Base-by-base conservation (phyloP, 805 yeast genomes). In the Wickerhamomyces alni region DNA sequence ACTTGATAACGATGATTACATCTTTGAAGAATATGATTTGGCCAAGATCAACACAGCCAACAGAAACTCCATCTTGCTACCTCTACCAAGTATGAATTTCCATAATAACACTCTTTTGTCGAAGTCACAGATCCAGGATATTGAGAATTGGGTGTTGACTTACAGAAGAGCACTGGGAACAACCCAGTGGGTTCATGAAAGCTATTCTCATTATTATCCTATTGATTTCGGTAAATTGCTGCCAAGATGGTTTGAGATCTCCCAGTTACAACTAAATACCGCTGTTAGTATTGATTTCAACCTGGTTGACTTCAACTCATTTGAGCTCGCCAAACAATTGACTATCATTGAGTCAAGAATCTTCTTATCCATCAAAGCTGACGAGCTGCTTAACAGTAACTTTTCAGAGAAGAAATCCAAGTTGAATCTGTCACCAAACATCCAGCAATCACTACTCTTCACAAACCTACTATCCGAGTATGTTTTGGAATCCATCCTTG, bases 241-340 rank as follows among this genome's bases (percentile, higher is more conserved):
- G 33, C 75, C 70, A 39, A 69, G 71, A 42, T 80, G 86, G 84
- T 75, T 68, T 19, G 62, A 74, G 8, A 74, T 72, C 44, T 74
- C 72, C 48, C 69, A 79, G 42, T 68, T 75, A 15, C 68, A 40
- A 11, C 30, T 49, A 2, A 32, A 42, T 13, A 37, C 27, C 2
- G 32, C 21, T 1, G 32, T 47, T 5, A 24, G 32, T 2, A 35
- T 39, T 25, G 54, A 52, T 17, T 39, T 42, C 35, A 50, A 45
- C 27, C 22, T 54, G 17, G 35, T 55, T 6, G 67, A 80, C 44
- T 67, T 79, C 48, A 82, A 82, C 55, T 80, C 87, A 0, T 63
- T 82, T 48, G 93, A 84, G 50, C 65, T 82, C 18, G 89, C 93
- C 3, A 84, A 82, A 52, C 93, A 84, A 48, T 62, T 85, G 35